Percentiles rank a stretch among this genome's conserved stretches.
Evolutionary conservation across 1,284 basidiomycete species (phyloP).

Genomic region (Moesziomyces antarcticus): DNA sequence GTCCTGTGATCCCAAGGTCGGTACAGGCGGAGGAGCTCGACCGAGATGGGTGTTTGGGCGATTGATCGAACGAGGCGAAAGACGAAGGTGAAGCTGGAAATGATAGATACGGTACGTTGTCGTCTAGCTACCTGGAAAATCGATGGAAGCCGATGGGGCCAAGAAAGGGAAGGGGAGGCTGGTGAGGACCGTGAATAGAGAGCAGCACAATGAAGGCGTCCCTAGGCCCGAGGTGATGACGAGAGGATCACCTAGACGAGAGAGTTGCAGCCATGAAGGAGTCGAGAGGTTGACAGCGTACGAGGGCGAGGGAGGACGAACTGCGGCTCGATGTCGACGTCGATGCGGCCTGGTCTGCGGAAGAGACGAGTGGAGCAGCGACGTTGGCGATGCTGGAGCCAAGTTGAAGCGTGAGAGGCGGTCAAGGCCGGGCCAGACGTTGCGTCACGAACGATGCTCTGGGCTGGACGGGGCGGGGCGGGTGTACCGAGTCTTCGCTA

Average conservation of each 20-base stretch:
- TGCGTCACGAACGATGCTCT: background rate
- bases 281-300: constrained; percentile 5
- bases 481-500: too few species aligned
- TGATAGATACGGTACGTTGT: background rate
- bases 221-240: constrained; percentile 32
- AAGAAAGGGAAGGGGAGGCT: background rate
- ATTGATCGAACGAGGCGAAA: too few species aligned
- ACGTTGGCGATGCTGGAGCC: too few species aligned
- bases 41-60: background rate
- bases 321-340: background rate
- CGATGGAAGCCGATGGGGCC: background rate
- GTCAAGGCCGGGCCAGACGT: too few species aligned
- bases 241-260: constrained; percentile 29
- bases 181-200: constrained; percentile 15
- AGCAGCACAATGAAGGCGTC: constrained; percentile 56
- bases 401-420: too few species aligned
- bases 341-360: background rate
- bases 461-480: too few species aligned
- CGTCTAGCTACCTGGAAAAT: background rate
- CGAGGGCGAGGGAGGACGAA: constrained; percentile 5
- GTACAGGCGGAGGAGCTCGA: too few species aligned
- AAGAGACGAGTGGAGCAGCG: too few species aligned
- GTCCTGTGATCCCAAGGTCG: background rate
- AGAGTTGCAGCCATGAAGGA: constrained; percentile 33
- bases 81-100: background rate